Conservation (phyloP, 176 grass and related monocot species). For the Calamus simplicifolius region DNA sequence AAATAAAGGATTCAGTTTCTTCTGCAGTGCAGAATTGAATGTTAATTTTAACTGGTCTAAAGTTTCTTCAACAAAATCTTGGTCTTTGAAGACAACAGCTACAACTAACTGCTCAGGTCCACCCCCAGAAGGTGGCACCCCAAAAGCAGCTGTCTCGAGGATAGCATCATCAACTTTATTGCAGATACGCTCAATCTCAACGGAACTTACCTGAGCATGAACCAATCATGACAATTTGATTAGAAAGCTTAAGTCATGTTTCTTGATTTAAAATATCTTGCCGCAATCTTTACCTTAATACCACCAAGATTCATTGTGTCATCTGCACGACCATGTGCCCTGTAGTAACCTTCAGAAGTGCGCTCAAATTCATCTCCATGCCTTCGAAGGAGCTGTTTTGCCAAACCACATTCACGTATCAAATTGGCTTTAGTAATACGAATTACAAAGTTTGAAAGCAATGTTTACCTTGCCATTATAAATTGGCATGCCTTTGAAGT, state of each 20-base stretch:
- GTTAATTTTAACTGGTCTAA: conserved; percentile 48
- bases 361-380: conserved; percentile 92
- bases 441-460: neutral
- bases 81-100: conserved; percentile 68
- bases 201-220: conserved; percentile 68
- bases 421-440: neutral
- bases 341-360: conserved; percentile 59
- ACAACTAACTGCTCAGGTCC: conserved; percentile 81
- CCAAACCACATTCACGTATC: neutral
- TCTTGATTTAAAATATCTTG: neutral
- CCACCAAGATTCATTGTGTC: conserved; percentile 98
- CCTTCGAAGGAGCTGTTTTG: conserved; percentile 63
- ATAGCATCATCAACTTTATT: conserved; percentile 56
- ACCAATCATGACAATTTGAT: neutral
- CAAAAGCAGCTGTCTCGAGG: conserved; percentile 85
- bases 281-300: conserved; percentile 56
- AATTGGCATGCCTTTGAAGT: conserved; percentile 87
- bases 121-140: conserved; percentile 69
- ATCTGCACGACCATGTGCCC: conserved; percentile 83
- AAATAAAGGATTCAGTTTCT: conserved; percentile 91
- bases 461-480: conserved; percentile 50
- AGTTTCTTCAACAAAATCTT: conserved; percentile 32
- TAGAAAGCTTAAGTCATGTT: neutral
- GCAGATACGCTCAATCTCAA: conserved; percentile 88
- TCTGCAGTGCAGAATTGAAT: conserved; percentile 73